Conservation (phyloP, 768 basidiomycete species). For the Dentipellis fragilis region DNA sequence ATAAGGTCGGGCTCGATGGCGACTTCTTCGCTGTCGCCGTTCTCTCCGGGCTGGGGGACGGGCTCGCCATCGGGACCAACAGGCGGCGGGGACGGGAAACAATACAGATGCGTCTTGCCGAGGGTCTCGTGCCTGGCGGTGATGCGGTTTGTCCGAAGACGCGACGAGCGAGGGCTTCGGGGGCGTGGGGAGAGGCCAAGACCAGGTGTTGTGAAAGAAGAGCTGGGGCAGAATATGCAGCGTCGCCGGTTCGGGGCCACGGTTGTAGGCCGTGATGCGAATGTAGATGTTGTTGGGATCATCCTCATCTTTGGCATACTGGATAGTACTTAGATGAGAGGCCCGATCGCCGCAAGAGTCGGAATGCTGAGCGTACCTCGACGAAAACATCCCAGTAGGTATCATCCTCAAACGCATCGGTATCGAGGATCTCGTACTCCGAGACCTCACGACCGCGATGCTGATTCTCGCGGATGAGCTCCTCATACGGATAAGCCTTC, state of each 20-base stretch:
- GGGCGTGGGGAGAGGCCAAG: constrained; percentile 71
- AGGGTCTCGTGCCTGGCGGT: constrained; percentile 66
- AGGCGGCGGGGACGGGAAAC: constrained; percentile 86
- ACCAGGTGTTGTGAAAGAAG: constrained; percentile 99
- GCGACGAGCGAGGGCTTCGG: constrained; percentile 52
- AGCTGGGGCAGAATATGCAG: constrained; percentile 92
- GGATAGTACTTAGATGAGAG: constrained; percentile 5
- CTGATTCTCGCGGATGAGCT: constrained; percentile 79
- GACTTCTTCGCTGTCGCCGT: constrained; percentile 39
- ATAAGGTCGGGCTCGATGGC: constrained; percentile 75
- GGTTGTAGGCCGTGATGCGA: constrained; percentile 93
- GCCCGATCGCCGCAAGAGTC: neutral
- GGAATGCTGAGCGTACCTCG: constrained; percentile 49
- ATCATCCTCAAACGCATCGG: constrained; percentile 84
- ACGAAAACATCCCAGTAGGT: constrained; percentile 98
- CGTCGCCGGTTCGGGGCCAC: constrained; percentile 90
- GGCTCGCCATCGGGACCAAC: constrained; percentile 58
- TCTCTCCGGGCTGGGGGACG: constrained; percentile 37
- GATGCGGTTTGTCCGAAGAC: constrained; percentile 49
- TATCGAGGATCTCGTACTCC: constrained; percentile 92
- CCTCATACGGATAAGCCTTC: constrained; percentile 84
- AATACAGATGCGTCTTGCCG: constrained; percentile 75
- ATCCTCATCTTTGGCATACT: constrained; percentile 98
- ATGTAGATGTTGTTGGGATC: constrained; percentile 81
- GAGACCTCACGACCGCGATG: constrained; percentile 74